phyloP scores from a whole-genome alignment of 108 stramenopile genomes.

The Bacterosira constricta region DNA sequence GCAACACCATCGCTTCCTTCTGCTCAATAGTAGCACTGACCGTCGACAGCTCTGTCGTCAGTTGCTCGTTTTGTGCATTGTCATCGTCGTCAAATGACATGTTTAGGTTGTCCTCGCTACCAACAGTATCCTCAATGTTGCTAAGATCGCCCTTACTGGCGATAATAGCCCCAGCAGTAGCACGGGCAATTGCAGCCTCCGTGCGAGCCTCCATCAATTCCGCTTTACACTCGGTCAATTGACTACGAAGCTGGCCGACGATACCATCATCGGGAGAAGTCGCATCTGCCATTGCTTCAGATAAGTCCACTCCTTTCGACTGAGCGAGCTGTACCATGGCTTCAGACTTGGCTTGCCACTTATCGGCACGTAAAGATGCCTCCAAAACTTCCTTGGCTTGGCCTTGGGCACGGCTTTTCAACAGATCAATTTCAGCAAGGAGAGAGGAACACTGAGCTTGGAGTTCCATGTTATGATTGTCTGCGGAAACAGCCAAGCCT shows the following conservation, averaged over 20 bases:
- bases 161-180: constrained; percentile 58
- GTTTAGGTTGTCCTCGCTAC: constrained; percentile 1
- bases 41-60: constrained; percentile 54
- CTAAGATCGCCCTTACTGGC: constrained; percentile 37
- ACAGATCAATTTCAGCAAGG: constrained; percentile 40
- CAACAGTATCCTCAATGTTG: constrained; percentile 4
- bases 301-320: constrained; percentile 36
- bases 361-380: constrained; percentile 58
- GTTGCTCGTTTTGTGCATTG: constrained; percentile 28
- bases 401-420: constrained; percentile 28
- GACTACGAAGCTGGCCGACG: constrained; percentile 33
- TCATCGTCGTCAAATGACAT: constrained; percentile 21
- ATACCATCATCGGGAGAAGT: constrained; percentile 22
- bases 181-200: constrained; percentile 56
- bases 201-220: constrained; percentile 45
- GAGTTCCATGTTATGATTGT: constrained; percentile 40
- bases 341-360: constrained; percentile 53
- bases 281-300: constrained; percentile 11
- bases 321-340: constrained; percentile 20
- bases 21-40: constrained; percentile 55
- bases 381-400: constrained; percentile 52
- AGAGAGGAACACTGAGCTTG: constrained; percentile 50
- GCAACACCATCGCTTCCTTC: constrained; percentile 60
- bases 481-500: neutral
- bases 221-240: constrained; percentile 45